These are phyloP conservation scores for Candida chauliodis DNA, from an alignment of 805 yeast genomes.

Conservation along the genomic window DNA sequence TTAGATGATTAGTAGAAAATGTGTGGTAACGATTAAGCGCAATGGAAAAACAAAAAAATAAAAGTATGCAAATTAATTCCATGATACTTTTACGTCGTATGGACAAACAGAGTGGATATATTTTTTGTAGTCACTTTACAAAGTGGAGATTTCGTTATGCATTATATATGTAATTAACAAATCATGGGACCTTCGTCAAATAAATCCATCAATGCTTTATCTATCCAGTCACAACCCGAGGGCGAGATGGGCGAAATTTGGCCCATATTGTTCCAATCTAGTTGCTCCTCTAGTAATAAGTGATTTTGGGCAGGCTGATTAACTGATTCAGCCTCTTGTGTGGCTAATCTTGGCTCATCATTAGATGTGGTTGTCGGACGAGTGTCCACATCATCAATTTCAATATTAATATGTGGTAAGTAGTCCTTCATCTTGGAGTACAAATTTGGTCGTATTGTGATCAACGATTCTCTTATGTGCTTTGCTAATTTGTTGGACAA, in stretches of 20 bases:
- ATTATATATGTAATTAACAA: too few species aligned
- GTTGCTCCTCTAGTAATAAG: constrained; percentile 8
- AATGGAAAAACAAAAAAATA: too few species aligned
- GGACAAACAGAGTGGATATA: too few species aligned
- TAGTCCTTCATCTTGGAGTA: constrained; percentile 33
- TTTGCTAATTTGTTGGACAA: constrained; percentile 44
- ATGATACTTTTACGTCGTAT: too few species aligned
- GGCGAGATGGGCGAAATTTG: constrained; percentile 27
- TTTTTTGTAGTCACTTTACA: too few species aligned
- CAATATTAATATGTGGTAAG: constrained; percentile 18
- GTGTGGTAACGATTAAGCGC: too few species aligned
- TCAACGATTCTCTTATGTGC: constrained; percentile 45
- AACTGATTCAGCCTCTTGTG: background rate
- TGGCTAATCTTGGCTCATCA: background rate
- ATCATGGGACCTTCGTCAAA: constrained; percentile 10
- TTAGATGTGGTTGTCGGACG: constrained; percentile 1
- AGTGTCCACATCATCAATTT: constrained; percentile 5
- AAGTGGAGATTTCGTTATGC: too few species aligned
- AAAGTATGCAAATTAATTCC: too few species aligned
- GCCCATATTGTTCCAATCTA: constrained; percentile 11
- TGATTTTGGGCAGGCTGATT: constrained; percentile 6
- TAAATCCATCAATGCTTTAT: constrained; percentile 26
- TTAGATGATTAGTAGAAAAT: too few species aligned
- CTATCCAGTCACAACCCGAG: constrained; percentile 60
- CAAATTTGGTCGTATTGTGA: constrained; percentile 40